These are phyloP conservation scores for Setaria viridis DNA, from an alignment of 202 grass and related monocot genomes.

Conservation along the genomic window DNA sequence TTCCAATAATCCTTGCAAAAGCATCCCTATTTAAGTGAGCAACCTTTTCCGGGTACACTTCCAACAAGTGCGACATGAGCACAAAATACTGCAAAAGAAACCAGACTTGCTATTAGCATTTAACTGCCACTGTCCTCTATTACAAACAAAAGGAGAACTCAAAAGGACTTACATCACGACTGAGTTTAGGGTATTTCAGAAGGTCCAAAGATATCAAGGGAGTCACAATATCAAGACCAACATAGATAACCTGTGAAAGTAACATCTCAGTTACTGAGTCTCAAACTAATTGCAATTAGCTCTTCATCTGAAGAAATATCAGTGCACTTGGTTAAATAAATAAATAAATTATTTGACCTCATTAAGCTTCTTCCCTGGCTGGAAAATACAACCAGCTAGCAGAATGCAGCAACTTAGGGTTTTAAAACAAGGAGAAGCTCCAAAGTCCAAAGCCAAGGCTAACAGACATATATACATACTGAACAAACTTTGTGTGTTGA, in stretches of 20 bases:
- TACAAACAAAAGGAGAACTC: neutral
- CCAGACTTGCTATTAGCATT: constrained; percentile 41
- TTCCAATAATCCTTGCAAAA: constrained; percentile 82
- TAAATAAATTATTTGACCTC: constrained; percentile 22
- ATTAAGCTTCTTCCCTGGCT: constrained; percentile 33
- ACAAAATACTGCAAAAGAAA: constrained; percentile 90
- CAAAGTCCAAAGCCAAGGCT: constrained; percentile 23
- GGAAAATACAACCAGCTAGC: neutral
- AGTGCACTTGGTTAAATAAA: neutral
- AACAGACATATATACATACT: constrained; percentile 27
- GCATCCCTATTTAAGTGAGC: constrained; percentile 84
- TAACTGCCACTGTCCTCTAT: constrained; percentile 26
- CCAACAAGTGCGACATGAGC: constrained; percentile 89
- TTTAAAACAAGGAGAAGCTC: constrained; percentile 17
- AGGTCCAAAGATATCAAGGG: constrained; percentile 98
- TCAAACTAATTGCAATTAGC: constrained; percentile 40
- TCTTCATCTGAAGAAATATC: neutral
- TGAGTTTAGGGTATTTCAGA: constrained; percentile 98
- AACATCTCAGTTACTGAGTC: constrained; percentile 43
- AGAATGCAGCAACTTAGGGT: neutral
- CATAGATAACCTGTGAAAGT: constrained; percentile 85
- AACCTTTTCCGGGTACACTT: constrained; percentile 99
- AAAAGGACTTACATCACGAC: constrained; percentile 82
- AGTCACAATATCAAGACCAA: constrained; percentile 93
- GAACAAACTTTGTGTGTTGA: neutral